Evolutionary conservation across 1,284 basidiomycete genomes (phyloP).

Genomic region (Pholiota adiposa): DNA sequence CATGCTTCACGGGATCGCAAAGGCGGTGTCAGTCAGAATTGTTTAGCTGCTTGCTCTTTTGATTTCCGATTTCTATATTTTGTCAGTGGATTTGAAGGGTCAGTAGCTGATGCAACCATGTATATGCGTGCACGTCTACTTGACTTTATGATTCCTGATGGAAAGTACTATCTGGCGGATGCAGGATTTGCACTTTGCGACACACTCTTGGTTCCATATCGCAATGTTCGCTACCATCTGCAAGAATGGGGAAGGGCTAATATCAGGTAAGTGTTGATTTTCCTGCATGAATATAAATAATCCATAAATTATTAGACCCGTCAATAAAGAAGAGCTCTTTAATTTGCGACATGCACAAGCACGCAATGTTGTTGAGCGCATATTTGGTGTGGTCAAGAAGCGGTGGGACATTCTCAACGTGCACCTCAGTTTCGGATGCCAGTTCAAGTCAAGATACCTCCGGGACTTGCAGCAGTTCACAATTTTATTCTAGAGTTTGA

Average conservation of each 20-base stretch:
- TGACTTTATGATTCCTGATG: conserved; percentile 32
- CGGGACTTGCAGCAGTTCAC: background rate
- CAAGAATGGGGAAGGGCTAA: conserved; percentile 36
- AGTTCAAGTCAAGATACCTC: background rate
- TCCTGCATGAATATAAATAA: background rate
- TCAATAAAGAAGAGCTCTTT: conserved; percentile 41
- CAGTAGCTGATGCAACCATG: conserved; percentile 14
- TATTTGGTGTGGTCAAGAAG: conserved; percentile 47
- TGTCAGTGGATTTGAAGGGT: too few species aligned
- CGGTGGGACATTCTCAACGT: conserved; percentile 33
- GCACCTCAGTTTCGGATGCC: conserved; percentile 11
- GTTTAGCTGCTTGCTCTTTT: too few species aligned
- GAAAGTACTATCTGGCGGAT: conserved; percentile 43
- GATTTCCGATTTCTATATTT: too few species aligned
- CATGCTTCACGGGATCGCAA: too few species aligned
- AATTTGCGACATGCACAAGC: conserved; percentile 42
- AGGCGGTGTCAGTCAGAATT: too few species aligned
- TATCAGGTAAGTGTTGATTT: conserved; percentile 14
- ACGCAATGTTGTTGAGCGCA: too few species aligned
- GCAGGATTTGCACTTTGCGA: conserved; percentile 35
- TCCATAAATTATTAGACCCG: conserved; percentile 15
- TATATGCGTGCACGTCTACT: conserved; percentile 19
- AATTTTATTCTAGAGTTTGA: too few species aligned
- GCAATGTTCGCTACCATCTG: conserved; percentile 34
- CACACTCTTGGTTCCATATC: conserved; percentile 37